Evolutionary conservation across 2,329 filamentous ascomycete genomes (phyloP).

Genomic region (Colletotrichum ledebouriae): DNA sequence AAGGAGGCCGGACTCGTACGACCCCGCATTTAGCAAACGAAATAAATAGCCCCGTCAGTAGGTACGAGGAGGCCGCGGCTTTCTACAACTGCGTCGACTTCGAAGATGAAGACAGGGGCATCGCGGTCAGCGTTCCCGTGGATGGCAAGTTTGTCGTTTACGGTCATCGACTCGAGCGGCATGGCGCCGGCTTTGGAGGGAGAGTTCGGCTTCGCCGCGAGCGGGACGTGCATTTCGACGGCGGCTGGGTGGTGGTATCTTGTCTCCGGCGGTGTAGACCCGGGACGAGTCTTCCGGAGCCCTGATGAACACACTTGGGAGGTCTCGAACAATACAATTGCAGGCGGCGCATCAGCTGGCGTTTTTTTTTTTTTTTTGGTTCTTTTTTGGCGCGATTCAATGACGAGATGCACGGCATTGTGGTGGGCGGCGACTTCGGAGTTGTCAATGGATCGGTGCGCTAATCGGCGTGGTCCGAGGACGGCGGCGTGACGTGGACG

Average conservation of each 20-base stretch:
- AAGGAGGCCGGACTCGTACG: slow-evolving; percentile 18
- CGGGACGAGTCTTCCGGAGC: slow-evolving; percentile 49
- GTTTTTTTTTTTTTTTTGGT: slow-evolving; percentile 46
- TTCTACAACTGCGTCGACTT: slow-evolving; percentile 54
- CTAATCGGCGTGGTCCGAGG: slow-evolving; percentile 49
- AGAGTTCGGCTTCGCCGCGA: slow-evolving; percentile 51
- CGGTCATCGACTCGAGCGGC: slow-evolving; percentile 44
- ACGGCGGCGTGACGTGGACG: too few relatives aligned
- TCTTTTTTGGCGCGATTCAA: slow-evolving; percentile 46
- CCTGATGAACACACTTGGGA: slow-evolving; percentile 47
- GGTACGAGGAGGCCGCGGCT: slow-evolving; percentile 45
- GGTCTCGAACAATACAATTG: slow-evolving; percentile 46
- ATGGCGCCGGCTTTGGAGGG: slow-evolving; percentile 48
- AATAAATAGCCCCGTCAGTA: neutral
- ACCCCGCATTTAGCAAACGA: slow-evolving; percentile 4
- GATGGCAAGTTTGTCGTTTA: slow-evolving; percentile 50
- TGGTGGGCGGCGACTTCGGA: slow-evolving; percentile 51
- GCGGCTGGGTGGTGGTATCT: slow-evolving; percentile 49
- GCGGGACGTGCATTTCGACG: slow-evolving; percentile 51
- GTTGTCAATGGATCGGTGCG: slow-evolving; percentile 42
- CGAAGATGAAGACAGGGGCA: slow-evolving; percentile 44
- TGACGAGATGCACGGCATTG: slow-evolving; percentile 47
- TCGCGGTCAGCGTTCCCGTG: slow-evolving; percentile 52
- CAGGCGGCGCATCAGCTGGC: slow-evolving; percentile 47
- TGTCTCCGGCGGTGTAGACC: slow-evolving; percentile 48